A percentile compares a stretch with the other conserved stretches of the same genome.
phyloP scores from a whole-genome alignment of 148 eudicot species.

The Rhododendron ferrugineum region DNA sequence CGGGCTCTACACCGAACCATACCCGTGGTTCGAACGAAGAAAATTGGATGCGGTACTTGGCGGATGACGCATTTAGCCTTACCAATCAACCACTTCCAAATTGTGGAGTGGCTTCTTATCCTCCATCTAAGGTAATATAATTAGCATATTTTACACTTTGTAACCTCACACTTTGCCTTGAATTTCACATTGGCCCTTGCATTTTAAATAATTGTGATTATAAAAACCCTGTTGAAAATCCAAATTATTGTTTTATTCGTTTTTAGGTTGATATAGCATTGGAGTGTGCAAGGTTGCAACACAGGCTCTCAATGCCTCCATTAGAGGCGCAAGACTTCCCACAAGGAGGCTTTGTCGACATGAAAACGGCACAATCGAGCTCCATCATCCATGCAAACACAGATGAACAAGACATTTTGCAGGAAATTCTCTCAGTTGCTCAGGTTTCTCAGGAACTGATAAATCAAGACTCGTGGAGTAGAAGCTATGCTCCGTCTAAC shows the following conservation, averaged over 20 bases:
- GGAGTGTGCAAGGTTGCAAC: conserved; percentile 85
- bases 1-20: conserved; percentile 19
- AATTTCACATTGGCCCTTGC: neutral
- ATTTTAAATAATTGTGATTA: neutral
- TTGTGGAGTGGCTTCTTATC: conserved; percentile 34
- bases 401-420: conserved; percentile 36
- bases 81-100: conserved; percentile 34
- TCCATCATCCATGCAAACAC: conserved; percentile 15
- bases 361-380: conserved; percentile 34
- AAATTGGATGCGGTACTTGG: conserved; percentile 80
- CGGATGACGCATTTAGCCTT: conserved; percentile 60
- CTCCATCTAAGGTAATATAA: conserved; percentile 60
- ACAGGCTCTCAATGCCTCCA: conserved; percentile 69
- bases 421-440: conserved; percentile 71
- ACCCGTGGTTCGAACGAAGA: conserved; percentile 32
- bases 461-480: conserved; percentile 26
- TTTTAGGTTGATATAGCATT: conserved; percentile 71
- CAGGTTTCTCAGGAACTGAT: conserved; percentile 49
- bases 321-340: conserved; percentile 63
- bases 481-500: conserved; percentile 23
- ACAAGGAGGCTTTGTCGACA: conserved; percentile 22
- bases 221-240: neutral
- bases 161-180: neutral
- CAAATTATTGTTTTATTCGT: neutral
- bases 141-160: neutral